phyloP scores from a whole-genome alignment of 495 filamentous ascomycete species.

The Cudoniella acicularis region DNA sequence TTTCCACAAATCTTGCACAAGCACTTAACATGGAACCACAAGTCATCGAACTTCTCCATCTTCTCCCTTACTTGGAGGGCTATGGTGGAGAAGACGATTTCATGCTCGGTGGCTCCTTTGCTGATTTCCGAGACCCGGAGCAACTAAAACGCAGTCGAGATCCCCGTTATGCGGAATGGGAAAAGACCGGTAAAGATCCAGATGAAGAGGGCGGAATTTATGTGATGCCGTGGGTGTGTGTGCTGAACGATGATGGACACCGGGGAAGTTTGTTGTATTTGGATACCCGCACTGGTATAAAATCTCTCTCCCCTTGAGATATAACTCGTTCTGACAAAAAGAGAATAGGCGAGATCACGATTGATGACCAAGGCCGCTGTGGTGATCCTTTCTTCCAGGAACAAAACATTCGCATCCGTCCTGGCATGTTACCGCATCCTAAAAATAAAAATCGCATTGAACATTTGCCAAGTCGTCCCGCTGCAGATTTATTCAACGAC shows the following conservation, averaged over 20 bases:
- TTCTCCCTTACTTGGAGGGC: conserved; percentile 8
- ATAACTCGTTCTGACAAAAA: too few relatives aligned
- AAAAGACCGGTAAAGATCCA: not conserved
- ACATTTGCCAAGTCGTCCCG: not conserved
- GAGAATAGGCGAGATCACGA: not conserved
- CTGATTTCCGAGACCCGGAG: conserved; percentile 1
- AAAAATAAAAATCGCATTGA: conserved; percentile 5
- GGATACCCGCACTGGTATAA: conserved; percentile 6
- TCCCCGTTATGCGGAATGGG: not conserved
- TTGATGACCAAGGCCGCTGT: not conserved
- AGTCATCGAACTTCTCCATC: conserved; percentile 2
- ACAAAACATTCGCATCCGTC: not conserved
- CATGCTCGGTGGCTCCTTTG: conserved; percentile 5
- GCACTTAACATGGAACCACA: not conserved
- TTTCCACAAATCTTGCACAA: not conserved
- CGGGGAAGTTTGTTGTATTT: conserved; percentile 5
- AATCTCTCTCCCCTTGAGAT: too few relatives aligned
- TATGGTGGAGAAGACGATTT: conserved; percentile 5
- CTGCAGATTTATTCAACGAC: not conserved
- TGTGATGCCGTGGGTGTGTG: conserved; percentile 1
- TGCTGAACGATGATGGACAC: conserved; percentile 4
- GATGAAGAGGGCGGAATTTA: conserved; percentile 4
- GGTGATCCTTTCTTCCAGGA: not conserved
- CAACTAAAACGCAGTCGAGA: conserved; percentile 1
- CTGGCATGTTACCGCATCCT: not conserved